Base-by-base conservation (phyloP, 495 filamentous ascomycete genomes). In the Elasticomyces elasticus region DNA sequence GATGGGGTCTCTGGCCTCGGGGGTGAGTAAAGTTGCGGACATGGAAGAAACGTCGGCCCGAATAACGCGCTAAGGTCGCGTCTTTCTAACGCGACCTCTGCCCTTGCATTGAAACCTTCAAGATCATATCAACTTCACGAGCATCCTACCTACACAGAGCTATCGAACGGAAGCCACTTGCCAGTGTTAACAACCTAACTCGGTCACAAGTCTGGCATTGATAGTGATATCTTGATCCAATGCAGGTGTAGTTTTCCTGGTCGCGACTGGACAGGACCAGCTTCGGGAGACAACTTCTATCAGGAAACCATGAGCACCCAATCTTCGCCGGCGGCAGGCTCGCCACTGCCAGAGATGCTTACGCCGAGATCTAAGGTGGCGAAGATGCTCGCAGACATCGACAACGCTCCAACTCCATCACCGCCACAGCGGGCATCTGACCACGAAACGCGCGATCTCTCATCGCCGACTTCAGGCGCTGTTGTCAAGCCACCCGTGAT, bases 281-380 rank as follows among this genome's bases (percentile, higher is more conserved):
- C 31, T 10, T 37, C n/a, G 10, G 31, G 31, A 37, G 10, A 10
- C 10, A 37, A 10, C 31, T 10, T n/a, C 10, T 37, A 10, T 37
- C n/a, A 37, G 31, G 31, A 37, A 37, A 56, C 22, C 22, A 56
- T 56, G 54, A 37, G 30, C 33, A 41, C 3, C 23, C 13, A 27
- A 17, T 19, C 52, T 22, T 37, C 30, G 31, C 27, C 27, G 22
- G 40, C 38, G 38, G 17, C 47, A 3, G 49, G 40, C n/a, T 52
- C 48, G 22, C 49, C 40, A 1, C 17, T 11, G 12, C 22, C 30
- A 26, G 49, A 45, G 30, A 43, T 49, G 23, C 46, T 62, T 9
- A 62, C 59, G 12, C 59, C 59, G 25, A 54, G 59, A 10, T 44
- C 59, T 1, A 62, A 62, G 40, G 54, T 62, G n/a, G 59, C 59